phyloP scores from a whole-genome alignment of 179 eudicot genomes.

The Heliamphora pulchella region DNA sequence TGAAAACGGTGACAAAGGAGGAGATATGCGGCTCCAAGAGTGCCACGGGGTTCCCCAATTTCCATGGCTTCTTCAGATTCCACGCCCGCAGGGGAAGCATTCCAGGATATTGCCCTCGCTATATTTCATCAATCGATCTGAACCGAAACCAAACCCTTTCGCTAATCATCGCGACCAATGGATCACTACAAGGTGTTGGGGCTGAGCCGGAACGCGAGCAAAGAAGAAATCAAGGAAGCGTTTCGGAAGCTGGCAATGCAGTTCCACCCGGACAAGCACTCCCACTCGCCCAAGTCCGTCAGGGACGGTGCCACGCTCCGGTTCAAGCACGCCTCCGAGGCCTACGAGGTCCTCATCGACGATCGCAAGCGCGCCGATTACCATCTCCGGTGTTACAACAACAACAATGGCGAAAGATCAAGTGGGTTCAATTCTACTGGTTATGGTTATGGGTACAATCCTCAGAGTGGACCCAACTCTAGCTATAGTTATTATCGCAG shows the following conservation, averaged over 20 bases:
- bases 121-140: not conserved
- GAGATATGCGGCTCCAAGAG: not conserved
- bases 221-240: conserved; percentile 60
- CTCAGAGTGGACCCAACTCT: not conserved
- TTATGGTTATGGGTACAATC: conserved; percentile 20
- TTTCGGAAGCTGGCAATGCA: conserved; percentile 59
- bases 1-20: too few relatives aligned
- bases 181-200: conserved; percentile 73
- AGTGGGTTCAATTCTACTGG: not conserved
- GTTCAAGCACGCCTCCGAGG: conserved; percentile 75
- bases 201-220: conserved; percentile 38
- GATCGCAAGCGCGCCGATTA: conserved; percentile 75
- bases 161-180: conserved; percentile 14
- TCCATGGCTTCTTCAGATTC: not conserved
- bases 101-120: not conserved
- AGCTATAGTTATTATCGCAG: not conserved
- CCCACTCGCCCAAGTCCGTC: conserved; percentile 41
- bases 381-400: conserved; percentile 24
- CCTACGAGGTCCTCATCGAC: conserved; percentile 69
- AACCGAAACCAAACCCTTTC: not conserved
- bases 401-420: conserved; percentile 4
- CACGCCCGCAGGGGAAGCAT: not conserved
- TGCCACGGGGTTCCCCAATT: not conserved
- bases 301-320: conserved; percentile 42
- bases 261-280: conserved; percentile 84